phyloP scores from a whole-genome alignment of 176 grass and related monocot species.

The Carex littledalei region DNA sequence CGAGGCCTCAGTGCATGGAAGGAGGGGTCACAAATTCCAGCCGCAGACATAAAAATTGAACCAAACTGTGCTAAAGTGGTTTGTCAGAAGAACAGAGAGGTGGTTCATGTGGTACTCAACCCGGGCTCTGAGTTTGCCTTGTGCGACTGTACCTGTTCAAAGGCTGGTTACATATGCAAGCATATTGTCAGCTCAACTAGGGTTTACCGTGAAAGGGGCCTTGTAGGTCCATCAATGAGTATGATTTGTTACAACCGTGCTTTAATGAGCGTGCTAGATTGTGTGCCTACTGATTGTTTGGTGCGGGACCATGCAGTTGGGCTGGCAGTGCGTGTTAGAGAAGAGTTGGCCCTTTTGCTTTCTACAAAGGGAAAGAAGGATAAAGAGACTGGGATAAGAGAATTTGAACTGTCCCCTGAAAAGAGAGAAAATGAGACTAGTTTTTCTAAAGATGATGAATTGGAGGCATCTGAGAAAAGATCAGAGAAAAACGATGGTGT shows the following conservation, averaged over 20 bases:
- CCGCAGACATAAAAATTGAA: conserved; percentile 50
- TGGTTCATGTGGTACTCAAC: conserved; percentile 52
- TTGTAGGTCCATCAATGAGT: conserved; percentile 51
- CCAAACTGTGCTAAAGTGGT: conserved; percentile 52
- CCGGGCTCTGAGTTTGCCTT: conserved; percentile 71
- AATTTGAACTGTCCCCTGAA: neutral
- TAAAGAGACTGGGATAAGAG: neutral
- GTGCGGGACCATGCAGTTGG: conserved; percentile 72
- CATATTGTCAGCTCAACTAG: conserved; percentile 63
- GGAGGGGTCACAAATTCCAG: conserved; percentile 56
- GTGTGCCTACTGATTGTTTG: conserved; percentile 60
- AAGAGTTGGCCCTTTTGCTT: conserved; percentile 58
- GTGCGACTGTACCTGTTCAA: conserved; percentile 87
- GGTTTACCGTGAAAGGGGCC: conserved; percentile 52
- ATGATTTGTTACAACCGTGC: conserved; percentile 51
- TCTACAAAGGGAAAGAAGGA: neutral
- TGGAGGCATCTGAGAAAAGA: neutral
- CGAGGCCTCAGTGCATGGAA: conserved; percentile 54
- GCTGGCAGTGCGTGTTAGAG: conserved; percentile 59
- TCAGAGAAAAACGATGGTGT: neutral
- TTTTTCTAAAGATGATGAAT: conserved; percentile 16
- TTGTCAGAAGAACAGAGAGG: conserved; percentile 54
- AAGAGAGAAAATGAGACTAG: conserved; percentile 2
- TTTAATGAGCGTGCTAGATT: conserved; percentile 59
- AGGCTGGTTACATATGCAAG: conserved; percentile 81